Percentiles rank a stretch among this genome's conserved stretches.
These are phyloP conservation scores for Aureobasidium pullulans DNA, from an alignment of 2,329 filamentous ascomycete species.

Conservation along the genomic window DNA sequence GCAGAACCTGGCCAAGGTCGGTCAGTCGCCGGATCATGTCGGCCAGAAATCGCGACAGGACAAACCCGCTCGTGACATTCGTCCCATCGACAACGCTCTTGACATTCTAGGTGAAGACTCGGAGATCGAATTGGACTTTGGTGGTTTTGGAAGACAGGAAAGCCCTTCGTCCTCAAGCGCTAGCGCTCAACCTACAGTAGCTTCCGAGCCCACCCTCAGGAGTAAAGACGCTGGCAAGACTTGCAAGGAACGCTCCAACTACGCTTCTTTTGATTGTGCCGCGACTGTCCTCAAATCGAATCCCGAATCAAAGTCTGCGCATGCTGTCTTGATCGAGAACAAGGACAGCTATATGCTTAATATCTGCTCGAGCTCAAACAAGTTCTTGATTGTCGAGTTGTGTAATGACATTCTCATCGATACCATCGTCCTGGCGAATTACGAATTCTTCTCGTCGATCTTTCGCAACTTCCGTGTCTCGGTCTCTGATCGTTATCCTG, in stretches of 20 bases:
- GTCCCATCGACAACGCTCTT: constrained; percentile 57
- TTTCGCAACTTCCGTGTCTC: constrained; percentile 84
- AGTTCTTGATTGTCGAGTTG: constrained; percentile 89
- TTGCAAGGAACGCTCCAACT: constrained; percentile 96
- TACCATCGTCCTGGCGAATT: constrained; percentile 94
- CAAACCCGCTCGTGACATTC: constrained; percentile 41
- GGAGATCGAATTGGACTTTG: constrained; percentile 72
- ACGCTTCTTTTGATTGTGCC: constrained; percentile 93
- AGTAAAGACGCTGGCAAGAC: constrained; percentile 95
- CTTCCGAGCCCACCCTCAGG: constrained; percentile 40
- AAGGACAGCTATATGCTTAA: constrained; percentile 99
- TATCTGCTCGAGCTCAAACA: constrained; percentile 77
- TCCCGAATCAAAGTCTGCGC: constrained; percentile 75
- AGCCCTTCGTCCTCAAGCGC: constrained; percentile 1
- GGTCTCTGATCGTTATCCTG: constrained; percentile 89
- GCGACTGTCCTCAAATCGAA: constrained; percentile 91
- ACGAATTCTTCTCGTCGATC: constrained; percentile 98
- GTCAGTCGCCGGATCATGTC: constrained; percentile 65
- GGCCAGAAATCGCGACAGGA: constrained; percentile 45
- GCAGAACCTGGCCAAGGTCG: constrained; percentile 78
- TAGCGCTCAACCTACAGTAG: background rate
- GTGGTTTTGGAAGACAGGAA: constrained; percentile 46
- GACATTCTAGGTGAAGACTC: constrained; percentile 79
- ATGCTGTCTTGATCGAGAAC: constrained; percentile 86
- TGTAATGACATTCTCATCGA: constrained; percentile 84